Conservation (phyloP, 2,329 filamentous ascomycete species). For the Aspergillus melleus region DNA sequence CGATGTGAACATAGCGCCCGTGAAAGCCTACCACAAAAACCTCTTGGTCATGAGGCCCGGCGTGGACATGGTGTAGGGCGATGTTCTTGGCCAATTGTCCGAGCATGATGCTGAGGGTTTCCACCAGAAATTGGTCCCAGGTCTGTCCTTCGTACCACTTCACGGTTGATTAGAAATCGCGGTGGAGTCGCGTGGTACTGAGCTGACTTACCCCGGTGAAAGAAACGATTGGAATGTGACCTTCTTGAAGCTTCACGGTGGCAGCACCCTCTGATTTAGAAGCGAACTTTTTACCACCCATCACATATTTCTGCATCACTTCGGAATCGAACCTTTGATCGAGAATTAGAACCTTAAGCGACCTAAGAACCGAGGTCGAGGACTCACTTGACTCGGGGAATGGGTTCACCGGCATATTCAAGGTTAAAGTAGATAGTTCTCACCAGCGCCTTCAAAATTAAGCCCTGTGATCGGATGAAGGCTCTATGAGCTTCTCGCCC, state of each 20-base stretch:
- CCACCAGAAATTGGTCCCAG: constrained; percentile 10
- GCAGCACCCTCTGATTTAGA: constrained; percentile 1
- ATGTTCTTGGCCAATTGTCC: constrained; percentile 11
- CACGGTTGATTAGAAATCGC: not conserved
- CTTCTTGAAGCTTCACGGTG: not conserved
- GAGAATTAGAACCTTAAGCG: not conserved
- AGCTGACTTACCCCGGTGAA: not conserved
- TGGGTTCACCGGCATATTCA: not conserved
- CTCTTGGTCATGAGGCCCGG: not conserved
- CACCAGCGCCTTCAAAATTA: constrained; percentile 1
- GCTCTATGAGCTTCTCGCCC: not conserved
- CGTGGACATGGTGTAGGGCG: not conserved
- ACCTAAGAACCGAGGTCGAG: not conserved
- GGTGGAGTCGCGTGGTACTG: too few relatives aligned
- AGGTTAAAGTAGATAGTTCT: not conserved
- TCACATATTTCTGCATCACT: not conserved
- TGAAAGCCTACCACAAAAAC: constrained; percentile 11
- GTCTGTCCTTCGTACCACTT: constrained; percentile 12
- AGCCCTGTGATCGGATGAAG: not conserved
- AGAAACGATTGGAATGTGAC: constrained; percentile 3
- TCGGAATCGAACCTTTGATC: not conserved
- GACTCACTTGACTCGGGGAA: not conserved
- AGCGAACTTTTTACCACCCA: not conserved
- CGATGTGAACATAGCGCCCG: constrained; percentile 3
- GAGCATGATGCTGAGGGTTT: constrained; percentile 11